Base-by-base conservation (phyloP, 2,329 filamentous ascomycete species). In the Penicillium sp. region DNA sequence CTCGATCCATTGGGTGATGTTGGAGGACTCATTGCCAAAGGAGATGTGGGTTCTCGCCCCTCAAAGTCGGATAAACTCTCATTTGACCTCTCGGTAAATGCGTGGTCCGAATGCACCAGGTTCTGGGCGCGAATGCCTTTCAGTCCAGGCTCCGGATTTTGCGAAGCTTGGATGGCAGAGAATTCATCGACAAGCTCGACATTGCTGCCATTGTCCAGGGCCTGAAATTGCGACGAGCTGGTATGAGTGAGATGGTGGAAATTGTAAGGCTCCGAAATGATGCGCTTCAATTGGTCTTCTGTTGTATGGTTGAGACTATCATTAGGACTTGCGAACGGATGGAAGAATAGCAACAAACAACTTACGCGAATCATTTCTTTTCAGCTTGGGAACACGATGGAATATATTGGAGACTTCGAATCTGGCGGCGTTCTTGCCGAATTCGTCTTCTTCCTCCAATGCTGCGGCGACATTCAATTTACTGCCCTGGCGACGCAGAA, bases 161-260 rank as follows among this genome's bases (percentile, higher is more conserved):
- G 81, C 20, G 79, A 79, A 35, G 79, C 77, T 47, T 79, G 77
- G 53, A 81, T 77, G 26, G 79, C 75, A 55, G 78, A 79, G 66
- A 83, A 82, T 60, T 81, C 79, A 6, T 76, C 77, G 26, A 77
- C 77, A 20, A 84, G 71, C 28, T 83, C 77, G 56, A 77, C 73
- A 55, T 80, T 75, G 53, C 78, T 76, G 12, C 79, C 73, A 33
- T 75, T 77, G 40, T 82, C 77, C 20, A 85, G 69, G 3, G 73
- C 73, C 30, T 79, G 75, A 56, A 84, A 77, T 56, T 85, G 79
- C 23, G 78, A 69, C 23, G 79, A 78, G 56, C 79, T 78, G 26
- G 83, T 83, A 64, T 86, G 83, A 35, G 82, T 82, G 52, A 87
- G 69, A 64, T 86, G 84, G 60, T 86, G 82, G 65, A 87, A 87